These are phyloP conservation scores for Kwoniella mangroviensis DNA, from an alignment of 768 basidiomycete species.

Conservation along the genomic window DNA sequence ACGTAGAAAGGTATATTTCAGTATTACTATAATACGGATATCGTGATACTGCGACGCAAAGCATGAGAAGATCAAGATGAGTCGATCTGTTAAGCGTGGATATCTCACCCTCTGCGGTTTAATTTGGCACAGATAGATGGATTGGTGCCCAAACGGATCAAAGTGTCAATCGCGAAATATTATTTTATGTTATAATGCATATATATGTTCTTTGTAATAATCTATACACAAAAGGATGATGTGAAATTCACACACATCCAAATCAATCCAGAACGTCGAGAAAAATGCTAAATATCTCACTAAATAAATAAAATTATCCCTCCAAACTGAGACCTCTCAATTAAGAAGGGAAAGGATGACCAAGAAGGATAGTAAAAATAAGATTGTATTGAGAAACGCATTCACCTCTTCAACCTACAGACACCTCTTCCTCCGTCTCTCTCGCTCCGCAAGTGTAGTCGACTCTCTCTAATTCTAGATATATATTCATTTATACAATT, in stretches of 20 bases:
- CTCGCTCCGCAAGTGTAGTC: neutral
- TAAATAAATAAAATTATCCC: neutral
- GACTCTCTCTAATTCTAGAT: neutral
- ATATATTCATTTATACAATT: neutral
- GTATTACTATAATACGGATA: conserved; percentile 73
- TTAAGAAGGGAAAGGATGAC: neutral
- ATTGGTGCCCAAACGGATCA: too few species aligned
- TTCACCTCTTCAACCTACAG: too few species aligned
- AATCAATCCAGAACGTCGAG: too few species aligned
- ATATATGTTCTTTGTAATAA: neutral
- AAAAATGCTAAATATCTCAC: neutral
- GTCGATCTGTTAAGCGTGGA: neutral
- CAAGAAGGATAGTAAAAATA: neutral
- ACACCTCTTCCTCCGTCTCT: neutral
- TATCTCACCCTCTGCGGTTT: too few species aligned
- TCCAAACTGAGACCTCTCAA: neutral
- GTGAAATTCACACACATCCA: neutral
- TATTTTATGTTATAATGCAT: neutral
- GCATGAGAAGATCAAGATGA: neutral
- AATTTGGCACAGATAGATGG: too few species aligned
- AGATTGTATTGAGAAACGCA: neutral
- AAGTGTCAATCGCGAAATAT: neutral
- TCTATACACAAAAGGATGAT: neutral
- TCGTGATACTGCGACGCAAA: conserved; percentile 29
- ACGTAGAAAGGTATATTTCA: conserved; percentile 69